phyloP scores from a whole-genome alignment of 148 eudicot genomes.

The Vaccinium myrtillus region DNA sequence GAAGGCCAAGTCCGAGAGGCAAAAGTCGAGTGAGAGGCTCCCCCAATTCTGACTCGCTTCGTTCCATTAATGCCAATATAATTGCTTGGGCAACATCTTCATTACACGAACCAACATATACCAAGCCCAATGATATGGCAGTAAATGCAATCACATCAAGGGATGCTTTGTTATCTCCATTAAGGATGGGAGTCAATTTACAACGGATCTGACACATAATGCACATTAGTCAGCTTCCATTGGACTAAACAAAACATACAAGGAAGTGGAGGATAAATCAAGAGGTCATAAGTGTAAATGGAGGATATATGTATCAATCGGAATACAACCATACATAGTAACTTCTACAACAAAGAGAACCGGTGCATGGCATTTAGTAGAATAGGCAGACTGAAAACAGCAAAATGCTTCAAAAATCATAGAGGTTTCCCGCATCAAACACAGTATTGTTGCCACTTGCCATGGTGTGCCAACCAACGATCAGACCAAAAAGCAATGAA shows the following conservation, averaged over 20 bases:
- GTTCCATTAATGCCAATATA: slow-evolving; percentile 78
- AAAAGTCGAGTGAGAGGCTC: slow-evolving; percentile 79
- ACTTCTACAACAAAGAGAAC: not conserved
- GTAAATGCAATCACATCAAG: slow-evolving; percentile 90
- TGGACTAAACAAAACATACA: not conserved
- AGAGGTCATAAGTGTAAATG: slow-evolving; percentile 21
- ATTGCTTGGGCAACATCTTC: slow-evolving; percentile 93
- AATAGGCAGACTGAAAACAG: not conserved
- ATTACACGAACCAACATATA: slow-evolving; percentile 83
- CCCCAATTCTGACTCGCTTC: slow-evolving; percentile 74
- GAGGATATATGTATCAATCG: not conserved
- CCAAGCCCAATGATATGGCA: slow-evolving; percentile 74
- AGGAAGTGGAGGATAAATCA: slow-evolving; percentile 9
- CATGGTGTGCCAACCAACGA: not conserved
- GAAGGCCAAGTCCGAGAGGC: slow-evolving; percentile 90
- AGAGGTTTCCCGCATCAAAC: not conserved
- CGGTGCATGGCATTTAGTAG: not conserved
- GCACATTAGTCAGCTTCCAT: slow-evolving; percentile 10
- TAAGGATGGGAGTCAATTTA: slow-evolving; percentile 63
- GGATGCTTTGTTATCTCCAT: slow-evolving; percentile 61
- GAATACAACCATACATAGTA: no score
- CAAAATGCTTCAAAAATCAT: not conserved
- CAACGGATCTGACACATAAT: slow-evolving; percentile 49
- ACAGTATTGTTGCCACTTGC: not conserved
- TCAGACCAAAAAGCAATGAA: slow-evolving; percentile 12